These are phyloP conservation scores for Podospora pseudopauciseta DNA, from an alignment of 495 filamentous ascomycete species.

Conservation along the genomic window DNA sequence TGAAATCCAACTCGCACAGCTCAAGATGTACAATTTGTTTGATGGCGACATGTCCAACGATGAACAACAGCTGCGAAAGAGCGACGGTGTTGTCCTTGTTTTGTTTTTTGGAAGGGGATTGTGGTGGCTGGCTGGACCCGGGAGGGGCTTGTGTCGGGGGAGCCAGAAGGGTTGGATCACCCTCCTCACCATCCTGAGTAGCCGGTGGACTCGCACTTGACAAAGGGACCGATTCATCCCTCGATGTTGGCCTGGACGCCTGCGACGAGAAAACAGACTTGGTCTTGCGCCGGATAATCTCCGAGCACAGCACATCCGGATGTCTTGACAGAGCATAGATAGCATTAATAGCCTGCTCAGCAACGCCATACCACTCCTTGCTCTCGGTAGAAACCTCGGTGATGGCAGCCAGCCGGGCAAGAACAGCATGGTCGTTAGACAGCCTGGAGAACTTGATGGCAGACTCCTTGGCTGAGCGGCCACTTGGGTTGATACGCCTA, in stretches of 20 bases:
- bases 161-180: constrained; percentile 22
- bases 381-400: constrained; percentile 78
- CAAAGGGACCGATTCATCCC: constrained; percentile 35
- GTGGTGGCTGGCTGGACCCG: constrained; percentile 28
- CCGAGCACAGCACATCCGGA: constrained; percentile 89
- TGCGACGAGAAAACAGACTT: constrained; percentile 64
- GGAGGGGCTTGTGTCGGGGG: constrained; percentile 20
- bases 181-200: constrained; percentile 30
- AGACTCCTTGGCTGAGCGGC: constrained; percentile 71
- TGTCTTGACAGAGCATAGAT: constrained; percentile 95
- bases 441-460: constrained; percentile 67
- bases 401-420: constrained; percentile 75
- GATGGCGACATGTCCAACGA: constrained; percentile 94
- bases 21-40: constrained; percentile 99
- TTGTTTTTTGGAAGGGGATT: constrained; percentile 39
- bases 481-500: constrained; percentile 79
- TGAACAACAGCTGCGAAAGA: constrained; percentile 87
- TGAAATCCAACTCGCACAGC: constrained; percentile 94
- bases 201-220: constrained; percentile 26
- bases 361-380: constrained; percentile 97
- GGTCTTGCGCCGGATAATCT: constrained; percentile 84
- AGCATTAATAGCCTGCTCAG: constrained; percentile 92
- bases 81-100: constrained; percentile 64
- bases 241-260: constrained; percentile 40
- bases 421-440: constrained; percentile 84